Evolutionary conservation across 306 rosid species (phyloP), one percentile per base, ranked within the genome.

Genomic region (Delonix regia): DNA sequence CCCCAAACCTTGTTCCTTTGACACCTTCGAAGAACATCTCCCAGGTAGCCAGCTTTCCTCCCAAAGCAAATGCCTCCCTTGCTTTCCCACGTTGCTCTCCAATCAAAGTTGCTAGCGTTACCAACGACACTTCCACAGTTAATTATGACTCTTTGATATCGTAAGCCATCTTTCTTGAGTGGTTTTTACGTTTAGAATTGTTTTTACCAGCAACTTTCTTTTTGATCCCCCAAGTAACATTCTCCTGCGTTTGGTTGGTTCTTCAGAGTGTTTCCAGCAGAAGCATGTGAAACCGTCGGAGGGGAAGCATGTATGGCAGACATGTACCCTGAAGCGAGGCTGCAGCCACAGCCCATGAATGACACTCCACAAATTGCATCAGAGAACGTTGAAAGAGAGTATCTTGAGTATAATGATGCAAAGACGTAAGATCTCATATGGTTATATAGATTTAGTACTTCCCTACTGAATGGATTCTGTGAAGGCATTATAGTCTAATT

Each of bases 231-330:
- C 13, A 44, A 45, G 15, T 45, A 45, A 45, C 49, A 3, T 45
- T 45, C 18, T 24, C 25, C 0, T 10, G 34, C 25, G 64, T 10
- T 27, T 59, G 38, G 38, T 25, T 62, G 48, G 15, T 63, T 67
- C 34, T 67, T 67, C 74, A 86, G 89, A 21, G 89, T 86, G 78
- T 86, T 86, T 82, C 93, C 90, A 6, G 96, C 90, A 21, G 96
- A 91, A 80, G 96, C 96, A 24, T 91, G 96, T 12, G 96, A 91
- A 63, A 91, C 91, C 0, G 36, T 91, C 11, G 93, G 96, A 56
- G 96, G 96, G 49, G 96, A 85, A 16, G 93, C 96, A 3, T 91
- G 96, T 66, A 73, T 59, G 78, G 93, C 88, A 9, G 84, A 87
- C 39, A 78, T 87, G 33, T 78, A 73, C 64, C 93, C 93, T 16